phyloP scores from a whole-genome alignment of 345 rosid species.

The Kernera saxatilis region DNA sequence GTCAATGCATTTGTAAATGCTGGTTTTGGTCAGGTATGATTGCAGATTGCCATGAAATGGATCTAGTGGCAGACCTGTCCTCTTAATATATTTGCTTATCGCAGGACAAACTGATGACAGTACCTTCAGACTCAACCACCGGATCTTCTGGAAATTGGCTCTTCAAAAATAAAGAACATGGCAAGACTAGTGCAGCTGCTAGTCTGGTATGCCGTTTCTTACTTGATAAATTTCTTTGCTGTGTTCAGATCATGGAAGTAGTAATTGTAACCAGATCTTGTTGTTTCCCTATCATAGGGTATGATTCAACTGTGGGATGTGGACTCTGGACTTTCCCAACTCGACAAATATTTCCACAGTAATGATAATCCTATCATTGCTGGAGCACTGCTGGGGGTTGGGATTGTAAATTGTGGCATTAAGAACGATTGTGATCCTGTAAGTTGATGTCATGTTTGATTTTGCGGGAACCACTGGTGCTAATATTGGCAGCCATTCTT shows the following conservation, averaged over 20 bases:
- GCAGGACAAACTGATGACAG: constrained; percentile 95
- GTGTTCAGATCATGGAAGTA: background rate
- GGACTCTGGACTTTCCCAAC: constrained; percentile 84
- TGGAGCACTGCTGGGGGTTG: constrained; percentile 93
- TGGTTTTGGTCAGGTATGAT: constrained; percentile 88
- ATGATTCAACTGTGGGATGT: constrained; percentile 97
- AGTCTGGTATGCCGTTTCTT: constrained; percentile 57
- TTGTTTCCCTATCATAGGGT: constrained; percentile 45
- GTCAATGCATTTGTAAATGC: constrained; percentile 99
- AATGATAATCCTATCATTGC: constrained; percentile 79
- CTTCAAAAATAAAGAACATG: constrained; percentile 96
- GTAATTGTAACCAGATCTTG: background rate
- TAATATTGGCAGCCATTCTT: background rate
- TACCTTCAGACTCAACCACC: constrained; percentile 64
- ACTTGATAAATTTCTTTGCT: background rate
- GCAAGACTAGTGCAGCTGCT: constrained; percentile 94
- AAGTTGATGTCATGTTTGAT: constrained; percentile 31
- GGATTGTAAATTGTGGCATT: constrained; percentile 78
- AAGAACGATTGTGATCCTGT: constrained; percentile 94
- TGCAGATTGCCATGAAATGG: background rate
- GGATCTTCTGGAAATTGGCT: constrained; percentile 88
- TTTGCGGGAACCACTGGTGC: background rate
- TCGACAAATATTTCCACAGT: constrained; percentile 89
- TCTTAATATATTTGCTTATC: constrained; percentile 8
- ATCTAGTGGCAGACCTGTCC: background rate